These are phyloP conservation scores for Trichomonas gallinae DNA, from an alignment of 208 protist genomes.

Conservation along the genomic window DNA sequence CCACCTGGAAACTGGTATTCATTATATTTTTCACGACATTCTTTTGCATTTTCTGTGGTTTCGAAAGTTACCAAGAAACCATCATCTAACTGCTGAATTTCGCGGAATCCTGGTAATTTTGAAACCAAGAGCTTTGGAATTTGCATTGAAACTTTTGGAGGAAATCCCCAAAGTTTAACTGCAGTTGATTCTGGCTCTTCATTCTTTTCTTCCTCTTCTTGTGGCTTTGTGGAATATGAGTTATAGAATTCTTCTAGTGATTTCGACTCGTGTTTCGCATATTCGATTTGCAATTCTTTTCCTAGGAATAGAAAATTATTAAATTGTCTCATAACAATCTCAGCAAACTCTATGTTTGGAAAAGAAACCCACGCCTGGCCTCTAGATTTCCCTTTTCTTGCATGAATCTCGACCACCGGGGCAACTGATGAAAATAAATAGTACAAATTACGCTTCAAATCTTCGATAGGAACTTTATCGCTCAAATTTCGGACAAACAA, in stretches of 20 bases:
- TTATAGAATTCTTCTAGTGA: neutral
- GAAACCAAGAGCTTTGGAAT: neutral
- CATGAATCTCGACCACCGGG: neutral
- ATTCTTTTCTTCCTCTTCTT: neutral
- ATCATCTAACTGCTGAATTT: neutral
- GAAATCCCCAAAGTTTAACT: neutral
- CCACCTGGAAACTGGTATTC: neutral
- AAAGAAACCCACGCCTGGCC: slow-evolving; percentile 8
- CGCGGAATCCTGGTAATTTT: neutral
- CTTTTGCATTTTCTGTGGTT: neutral
- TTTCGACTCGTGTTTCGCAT: neutral
- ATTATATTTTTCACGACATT: neutral
- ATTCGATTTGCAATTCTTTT: neutral
- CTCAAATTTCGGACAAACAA: neutral
- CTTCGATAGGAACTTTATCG: neutral
- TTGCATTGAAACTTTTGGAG: neutral
- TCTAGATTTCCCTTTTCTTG: neutral
- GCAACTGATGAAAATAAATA: neutral
- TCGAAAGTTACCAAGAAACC: neutral
- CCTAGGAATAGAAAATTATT: neutral
- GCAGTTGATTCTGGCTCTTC: neutral
- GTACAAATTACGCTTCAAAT: neutral
- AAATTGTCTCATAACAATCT: neutral
- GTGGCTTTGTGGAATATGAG: neutral
- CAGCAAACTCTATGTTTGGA: neutral